phyloP scores from a whole-genome alignment of 2,329 filamentous ascomycete species.

The Acarospora socialis region DNA sequence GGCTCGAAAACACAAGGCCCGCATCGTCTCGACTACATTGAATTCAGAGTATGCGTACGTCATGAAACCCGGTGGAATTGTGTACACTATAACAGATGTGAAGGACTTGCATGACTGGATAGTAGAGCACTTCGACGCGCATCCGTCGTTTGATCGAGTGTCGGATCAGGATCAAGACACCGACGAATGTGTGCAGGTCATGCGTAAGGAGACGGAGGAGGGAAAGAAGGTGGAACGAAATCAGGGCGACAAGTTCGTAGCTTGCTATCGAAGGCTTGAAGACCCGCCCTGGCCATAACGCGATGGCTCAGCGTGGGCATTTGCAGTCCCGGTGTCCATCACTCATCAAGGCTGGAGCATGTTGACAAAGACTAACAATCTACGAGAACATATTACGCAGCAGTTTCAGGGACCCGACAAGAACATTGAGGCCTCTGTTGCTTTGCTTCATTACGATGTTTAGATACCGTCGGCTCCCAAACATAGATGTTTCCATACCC shows the following conservation, averaged over 20 bases:
- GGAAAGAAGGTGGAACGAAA: slow-evolving; percentile 93
- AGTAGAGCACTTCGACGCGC: slow-evolving; percentile 66
- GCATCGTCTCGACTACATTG: slow-evolving; percentile 78
- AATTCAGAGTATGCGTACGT: slow-evolving; percentile 91
- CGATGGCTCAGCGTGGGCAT: too few species aligned
- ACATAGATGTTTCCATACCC: too few species aligned
- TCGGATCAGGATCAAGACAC: slow-evolving; percentile 38
- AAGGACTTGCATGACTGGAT: slow-evolving; percentile 91
- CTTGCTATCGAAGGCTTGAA: slow-evolving; percentile 66
- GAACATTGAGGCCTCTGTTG: too few species aligned
- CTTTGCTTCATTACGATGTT: too few species aligned
- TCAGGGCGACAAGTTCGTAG: slow-evolving; percentile 79
- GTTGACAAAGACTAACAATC: too few species aligned
- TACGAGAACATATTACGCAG: too few species aligned
- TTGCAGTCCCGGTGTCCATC: too few species aligned
- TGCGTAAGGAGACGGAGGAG: slow-evolving; percentile 77
- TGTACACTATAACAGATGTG: slow-evolving; percentile 97
- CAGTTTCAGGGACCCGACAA: too few species aligned
- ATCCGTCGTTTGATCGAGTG: slow-evolving; percentile 65
- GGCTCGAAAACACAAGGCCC: slow-evolving; percentile 86
- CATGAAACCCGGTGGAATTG: slow-evolving; percentile 63
- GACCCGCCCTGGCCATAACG: slow-evolving; percentile 61
- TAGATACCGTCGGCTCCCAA: too few species aligned
- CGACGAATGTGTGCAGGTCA: slow-evolving; percentile 46
- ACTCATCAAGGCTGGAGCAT: too few species aligned